These are phyloP conservation scores for Schoenoplectus triqueter DNA, from an alignment of 202 grass and related monocot genomes.

Conservation along the genomic window DNA sequence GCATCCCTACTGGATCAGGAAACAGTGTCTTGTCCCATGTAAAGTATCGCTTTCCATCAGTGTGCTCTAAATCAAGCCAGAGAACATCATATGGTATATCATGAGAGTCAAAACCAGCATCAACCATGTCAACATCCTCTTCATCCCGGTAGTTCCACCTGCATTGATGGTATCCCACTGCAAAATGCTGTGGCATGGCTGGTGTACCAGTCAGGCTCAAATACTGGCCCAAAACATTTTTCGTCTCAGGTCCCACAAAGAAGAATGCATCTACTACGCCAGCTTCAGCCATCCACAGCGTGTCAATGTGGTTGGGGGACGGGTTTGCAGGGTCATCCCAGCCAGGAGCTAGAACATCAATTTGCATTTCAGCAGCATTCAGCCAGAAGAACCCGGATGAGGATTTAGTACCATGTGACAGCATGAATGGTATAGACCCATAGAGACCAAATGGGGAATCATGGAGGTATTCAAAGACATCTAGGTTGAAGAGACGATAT, in stretches of 20 bases:
- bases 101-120: slow-evolving; percentile 86
- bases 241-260: slow-evolving; percentile 73
- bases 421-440: slow-evolving; percentile 94
- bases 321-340: slow-evolving; percentile 52
- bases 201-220: slow-evolving; percentile 72
- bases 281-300: slow-evolving; percentile 89
- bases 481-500: slow-evolving; percentile 91
- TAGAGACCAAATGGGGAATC: slow-evolving; percentile 91
- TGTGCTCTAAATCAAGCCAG: slow-evolving; percentile 96
- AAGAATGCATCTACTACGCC: slow-evolving; percentile 82
- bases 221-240: slow-evolving; percentile 85
- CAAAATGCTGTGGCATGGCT: slow-evolving; percentile 80
- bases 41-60: slow-evolving; percentile 91
- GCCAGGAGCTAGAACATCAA: slow-evolving; percentile 86
- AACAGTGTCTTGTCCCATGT: slow-evolving; percentile 79
- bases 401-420: slow-evolving; percentile 59
- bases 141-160: slow-evolving; percentile 97
- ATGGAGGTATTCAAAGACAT: slow-evolving; percentile 88
- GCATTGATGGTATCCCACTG: slow-evolving; percentile 87
- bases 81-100: slow-evolving; percentile 97
- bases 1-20: slow-evolving; percentile 83
- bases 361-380: slow-evolving; percentile 97
- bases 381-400: slow-evolving; percentile 97
- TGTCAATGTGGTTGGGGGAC: slow-evolving; percentile 50
- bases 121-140: slow-evolving; percentile 76